Conservation (phyloP, 2,329 filamentous ascomycete genomes). For the Calonectria pseudoreteaudii region DNA sequence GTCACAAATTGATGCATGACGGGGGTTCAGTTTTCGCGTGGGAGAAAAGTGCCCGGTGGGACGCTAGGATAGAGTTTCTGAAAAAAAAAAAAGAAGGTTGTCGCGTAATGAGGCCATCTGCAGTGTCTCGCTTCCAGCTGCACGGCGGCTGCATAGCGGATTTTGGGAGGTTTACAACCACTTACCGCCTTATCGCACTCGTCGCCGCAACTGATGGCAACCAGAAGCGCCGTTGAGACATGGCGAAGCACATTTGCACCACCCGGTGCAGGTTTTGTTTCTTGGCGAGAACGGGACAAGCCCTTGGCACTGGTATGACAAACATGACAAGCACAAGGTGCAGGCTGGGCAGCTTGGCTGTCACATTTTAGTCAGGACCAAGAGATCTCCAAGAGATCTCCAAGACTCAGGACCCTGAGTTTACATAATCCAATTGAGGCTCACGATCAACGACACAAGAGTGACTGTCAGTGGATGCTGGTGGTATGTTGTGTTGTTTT, state of each 20-base stretch:
- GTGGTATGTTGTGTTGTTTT: neutral
- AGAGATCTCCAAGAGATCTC: constrained; percentile 40
- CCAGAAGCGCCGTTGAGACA: neutral
- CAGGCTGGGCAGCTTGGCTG: constrained; percentile 42
- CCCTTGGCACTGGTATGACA: constrained; percentile 32
- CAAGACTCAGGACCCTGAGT: constrained; percentile 25
- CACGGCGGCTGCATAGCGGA: neutral
- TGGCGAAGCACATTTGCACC: constrained; percentile 33
- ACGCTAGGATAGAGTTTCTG: neutral
- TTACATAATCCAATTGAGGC: constrained; percentile 10
- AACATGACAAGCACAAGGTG: constrained; percentile 29
- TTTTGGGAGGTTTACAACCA: neutral
- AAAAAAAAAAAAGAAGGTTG: neutral
- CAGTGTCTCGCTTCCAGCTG: neutral
- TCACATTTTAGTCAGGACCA: constrained; percentile 18
- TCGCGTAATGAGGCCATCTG: neutral
- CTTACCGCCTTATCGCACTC: neutral
- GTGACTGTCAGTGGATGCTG: neutral
- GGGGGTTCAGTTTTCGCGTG: neutral
- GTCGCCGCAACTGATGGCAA: neutral
- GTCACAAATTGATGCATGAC: neutral
- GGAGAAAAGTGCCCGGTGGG: neutral
- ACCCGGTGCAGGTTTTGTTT: constrained; percentile 37
- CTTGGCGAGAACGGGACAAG: constrained; percentile 37
- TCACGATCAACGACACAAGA: neutral